These are phyloP conservation scores for Catenaria anguillulae DNA, from an alignment of 371 early-diverging fungal genomes.

Conservation along the genomic window DNA sequence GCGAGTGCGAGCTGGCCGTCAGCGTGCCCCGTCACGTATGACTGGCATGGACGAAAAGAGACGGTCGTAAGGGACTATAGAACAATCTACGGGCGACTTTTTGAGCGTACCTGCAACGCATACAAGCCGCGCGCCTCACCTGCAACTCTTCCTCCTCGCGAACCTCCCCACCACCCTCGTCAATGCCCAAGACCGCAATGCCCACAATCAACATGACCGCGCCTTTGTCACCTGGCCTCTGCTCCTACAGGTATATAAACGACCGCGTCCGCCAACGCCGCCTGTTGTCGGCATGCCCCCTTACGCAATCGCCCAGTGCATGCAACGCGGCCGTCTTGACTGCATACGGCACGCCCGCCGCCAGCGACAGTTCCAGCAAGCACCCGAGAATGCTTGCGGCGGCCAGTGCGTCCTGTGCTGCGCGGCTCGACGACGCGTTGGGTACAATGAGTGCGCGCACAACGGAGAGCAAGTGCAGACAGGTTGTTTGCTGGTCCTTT, in stretches of 20 bases:
- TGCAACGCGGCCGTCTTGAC: slow-evolving; percentile 43
- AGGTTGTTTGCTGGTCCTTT: slow-evolving; percentile 54
- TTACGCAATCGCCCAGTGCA: slow-evolving; percentile 64
- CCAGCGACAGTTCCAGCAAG: slow-evolving; percentile 12
- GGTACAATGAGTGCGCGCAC: slow-evolving; percentile 76
- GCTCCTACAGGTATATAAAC: slow-evolving; percentile 10
- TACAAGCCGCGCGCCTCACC: slow-evolving; percentile 60
- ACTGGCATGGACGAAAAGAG: too few species aligned
- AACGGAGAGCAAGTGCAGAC: slow-evolving; percentile 61
- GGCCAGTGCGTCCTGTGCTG: slow-evolving; percentile 48
- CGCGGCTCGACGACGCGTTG: slow-evolving; percentile 63
- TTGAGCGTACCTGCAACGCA: slow-evolving; percentile 39
- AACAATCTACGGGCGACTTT: too few species aligned
- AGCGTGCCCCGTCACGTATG: slow-evolving; percentile 55
- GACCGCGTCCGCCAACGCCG: slow-evolving; percentile 39
- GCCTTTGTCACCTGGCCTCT: not conserved
- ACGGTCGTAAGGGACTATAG: too few species aligned
- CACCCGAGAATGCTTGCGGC: slow-evolving; percentile 22
- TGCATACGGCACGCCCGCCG: not conserved
- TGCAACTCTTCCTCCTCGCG: not conserved
- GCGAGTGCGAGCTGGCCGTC: slow-evolving; percentile 75
- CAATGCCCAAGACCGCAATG: not conserved
- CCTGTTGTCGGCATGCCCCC: slow-evolving; percentile 58
- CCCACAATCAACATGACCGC: not conserved
- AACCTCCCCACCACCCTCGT: not conserved